Percentiles rank a stretch among this genome's conserved stretches.
These are phyloP conservation scores for Paspalum notatum DNA, from an alignment of 176 grass and related monocot species.

Conservation along the genomic window DNA sequence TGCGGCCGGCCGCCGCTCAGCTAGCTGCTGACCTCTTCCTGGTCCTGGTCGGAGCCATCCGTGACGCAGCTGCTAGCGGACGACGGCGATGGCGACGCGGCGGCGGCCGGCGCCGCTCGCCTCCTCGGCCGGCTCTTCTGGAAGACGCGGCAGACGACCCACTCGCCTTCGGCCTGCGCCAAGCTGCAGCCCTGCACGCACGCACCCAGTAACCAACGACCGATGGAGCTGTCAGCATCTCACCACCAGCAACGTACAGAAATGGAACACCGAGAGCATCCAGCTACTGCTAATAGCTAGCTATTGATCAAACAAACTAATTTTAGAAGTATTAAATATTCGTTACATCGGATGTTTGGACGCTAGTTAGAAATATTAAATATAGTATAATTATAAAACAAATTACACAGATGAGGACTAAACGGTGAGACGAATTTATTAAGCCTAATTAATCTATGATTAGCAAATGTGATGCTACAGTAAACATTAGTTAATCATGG, in stretches of 20 bases:
- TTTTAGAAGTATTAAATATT: no score
- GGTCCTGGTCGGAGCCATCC: constrained; percentile 42
- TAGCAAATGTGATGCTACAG: no score
- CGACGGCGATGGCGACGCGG: constrained; percentile 11
- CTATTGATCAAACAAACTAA: no score
- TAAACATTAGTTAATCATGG: no score
- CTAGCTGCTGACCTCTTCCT: constrained; percentile 69
- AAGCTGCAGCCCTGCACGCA: constrained; percentile 48
- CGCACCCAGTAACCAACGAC: no score
- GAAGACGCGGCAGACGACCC: constrained; percentile 85
- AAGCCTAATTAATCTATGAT: no score
- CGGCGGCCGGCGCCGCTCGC: constrained; percentile 1
- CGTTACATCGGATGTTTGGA: no score
- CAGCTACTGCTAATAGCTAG: neutral
- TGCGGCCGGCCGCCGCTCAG: neutral
- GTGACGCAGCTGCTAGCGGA: constrained; percentile 75
- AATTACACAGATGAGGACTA: no score
- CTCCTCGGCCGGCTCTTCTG: constrained; percentile 40
- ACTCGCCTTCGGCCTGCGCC: constrained; percentile 48
- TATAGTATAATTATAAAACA: no score
- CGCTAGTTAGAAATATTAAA: no score
- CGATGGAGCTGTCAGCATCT: neutral
- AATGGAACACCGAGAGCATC: neutral
- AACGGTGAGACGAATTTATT: no score
- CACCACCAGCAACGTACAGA: neutral